Evolutionary conservation across 1,284 basidiomycete genomes (phyloP).

Genomic region (Malassezia yamatoensis): DNA sequence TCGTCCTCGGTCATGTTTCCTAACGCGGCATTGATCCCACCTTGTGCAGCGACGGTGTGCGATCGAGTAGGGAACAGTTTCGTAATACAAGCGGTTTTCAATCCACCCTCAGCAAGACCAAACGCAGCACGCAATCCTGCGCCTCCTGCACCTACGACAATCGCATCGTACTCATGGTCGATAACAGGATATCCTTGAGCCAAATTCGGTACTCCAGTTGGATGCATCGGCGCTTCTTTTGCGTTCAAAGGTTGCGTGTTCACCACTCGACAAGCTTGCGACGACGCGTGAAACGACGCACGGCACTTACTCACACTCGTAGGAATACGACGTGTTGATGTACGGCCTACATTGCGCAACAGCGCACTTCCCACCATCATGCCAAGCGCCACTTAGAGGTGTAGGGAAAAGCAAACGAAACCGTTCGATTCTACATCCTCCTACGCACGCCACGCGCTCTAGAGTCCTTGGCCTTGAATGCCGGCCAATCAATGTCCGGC

Average conservation of each 20-base stretch:
- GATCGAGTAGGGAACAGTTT: slow-evolving; percentile 99
- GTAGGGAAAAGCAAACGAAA: slow-evolving; percentile 11
- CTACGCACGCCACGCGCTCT: too few relatives aligned
- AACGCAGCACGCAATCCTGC: slow-evolving; percentile 96
- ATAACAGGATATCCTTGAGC: slow-evolving; percentile 75
- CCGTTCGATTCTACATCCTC: too few relatives aligned
- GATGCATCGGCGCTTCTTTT: slow-evolving; percentile 57
- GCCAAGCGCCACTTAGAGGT: neutral
- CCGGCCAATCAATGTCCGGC: neutral
- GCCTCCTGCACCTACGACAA: slow-evolving; percentile 68
- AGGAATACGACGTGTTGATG: slow-evolving; percentile 6
- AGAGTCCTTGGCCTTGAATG: neutral
- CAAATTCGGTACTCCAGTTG: slow-evolving; percentile 46
- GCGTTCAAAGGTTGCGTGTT: slow-evolving; percentile 70
- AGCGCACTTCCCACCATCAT: slow-evolving; percentile 18
- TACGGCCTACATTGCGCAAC: slow-evolving; percentile 11
- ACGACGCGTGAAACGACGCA: slow-evolving; percentile 29
- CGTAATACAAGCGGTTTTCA: slow-evolving; percentile 87
- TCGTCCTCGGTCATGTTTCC: slow-evolving; percentile 70
- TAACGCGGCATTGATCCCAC: slow-evolving; percentile 97
- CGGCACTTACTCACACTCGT: slow-evolving; percentile 3
- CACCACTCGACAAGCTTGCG: slow-evolving; percentile 54
- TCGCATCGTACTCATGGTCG: slow-evolving; percentile 61
- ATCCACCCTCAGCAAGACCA: slow-evolving; percentile 93
- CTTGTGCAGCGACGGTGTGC: slow-evolving; percentile 98